phyloP scores from a whole-genome alignment of 306 rosid species.

The Casuarina cunninghamiana region DNA sequence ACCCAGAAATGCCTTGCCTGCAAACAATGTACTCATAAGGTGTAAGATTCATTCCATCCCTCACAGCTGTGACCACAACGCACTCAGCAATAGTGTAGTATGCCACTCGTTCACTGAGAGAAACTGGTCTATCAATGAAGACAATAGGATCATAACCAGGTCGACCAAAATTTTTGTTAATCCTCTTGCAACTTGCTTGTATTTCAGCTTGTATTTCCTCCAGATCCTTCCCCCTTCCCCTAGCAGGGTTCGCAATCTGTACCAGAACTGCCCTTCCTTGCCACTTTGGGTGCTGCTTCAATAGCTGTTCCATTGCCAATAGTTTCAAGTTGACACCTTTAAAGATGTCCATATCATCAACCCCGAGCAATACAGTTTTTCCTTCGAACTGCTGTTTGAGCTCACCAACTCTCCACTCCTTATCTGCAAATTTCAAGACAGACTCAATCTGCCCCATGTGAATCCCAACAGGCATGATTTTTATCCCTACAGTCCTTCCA shows the following conservation, averaged over 20 bases:
- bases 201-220: slow-evolving; percentile 61
- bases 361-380: slow-evolving; percentile 55
- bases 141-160: slow-evolving; percentile 53
- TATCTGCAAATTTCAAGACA: slow-evolving; percentile 48
- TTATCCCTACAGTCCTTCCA: slow-evolving; percentile 66
- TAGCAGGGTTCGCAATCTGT: slow-evolving; percentile 64
- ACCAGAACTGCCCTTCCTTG: slow-evolving; percentile 54
- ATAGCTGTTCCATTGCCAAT: slow-evolving; percentile 66
- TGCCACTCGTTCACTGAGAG: slow-evolving; percentile 53
- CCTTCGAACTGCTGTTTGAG: slow-evolving; percentile 52
- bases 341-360: slow-evolving; percentile 64
- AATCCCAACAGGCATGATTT: slow-evolving; percentile 70
- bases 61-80: slow-evolving; percentile 61
- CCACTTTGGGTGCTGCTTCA: slow-evolving; percentile 57
- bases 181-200: slow-evolving; percentile 40
- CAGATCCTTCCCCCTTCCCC: slow-evolving; percentile 61
- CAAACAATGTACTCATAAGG: slow-evolving; percentile 69
- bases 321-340: slow-evolving; percentile 61
- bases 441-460: slow-evolving; percentile 71
- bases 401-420: slow-evolving; percentile 57
- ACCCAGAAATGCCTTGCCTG: slow-evolving; percentile 53
- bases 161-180: slow-evolving; percentile 42
- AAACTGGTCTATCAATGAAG: slow-evolving; percentile 50
- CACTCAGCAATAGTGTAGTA: slow-evolving; percentile 57
- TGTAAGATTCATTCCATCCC: slow-evolving; percentile 69